Conservation (phyloP, 2,329 filamentous ascomycete genomes). For the Fusarium sp. region DNA sequence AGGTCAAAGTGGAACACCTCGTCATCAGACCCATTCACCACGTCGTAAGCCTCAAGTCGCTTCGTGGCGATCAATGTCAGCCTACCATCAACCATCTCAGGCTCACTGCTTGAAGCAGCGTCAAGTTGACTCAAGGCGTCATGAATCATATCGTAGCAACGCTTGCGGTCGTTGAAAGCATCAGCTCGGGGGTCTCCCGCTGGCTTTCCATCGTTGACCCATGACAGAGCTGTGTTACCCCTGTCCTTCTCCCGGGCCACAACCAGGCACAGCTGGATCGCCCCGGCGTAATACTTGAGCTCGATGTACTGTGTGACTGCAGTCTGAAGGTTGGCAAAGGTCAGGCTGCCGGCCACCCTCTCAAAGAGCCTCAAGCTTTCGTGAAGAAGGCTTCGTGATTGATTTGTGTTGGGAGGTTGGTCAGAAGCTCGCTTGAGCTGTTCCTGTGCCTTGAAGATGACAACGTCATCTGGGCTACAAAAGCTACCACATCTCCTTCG, state of each 20-base stretch:
- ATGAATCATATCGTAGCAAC: conserved; percentile 90
- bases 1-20: conserved; percentile 95
- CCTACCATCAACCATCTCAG: conserved; percentile 82
- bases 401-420: conserved; percentile 78
- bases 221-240: conserved; percentile 85
- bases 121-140: conserved; percentile 84
- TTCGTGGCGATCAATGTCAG: conserved; percentile 81
- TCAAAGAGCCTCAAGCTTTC: conserved; percentile 91
- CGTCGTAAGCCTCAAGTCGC: conserved; percentile 87
- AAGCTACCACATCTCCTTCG: conserved; percentile 94
- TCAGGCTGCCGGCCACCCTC: conserved; percentile 86
- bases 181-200: conserved; percentile 75
- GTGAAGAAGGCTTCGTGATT: conserved; percentile 82
- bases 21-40: conserved; percentile 89
- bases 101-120: conserved; percentile 73
- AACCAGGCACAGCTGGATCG: conserved; percentile 85
- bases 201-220: conserved; percentile 87
- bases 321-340: conserved; percentile 81
- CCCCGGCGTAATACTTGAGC: conserved; percentile 92
- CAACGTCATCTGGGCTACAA: conserved; percentile 95
- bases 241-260: conserved; percentile 89
- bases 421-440: conserved; percentile 90
- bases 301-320: conserved; percentile 84
- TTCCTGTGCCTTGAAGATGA: conserved; percentile 98
- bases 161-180: conserved; percentile 77